phyloP scores from a whole-genome alignment of 2,329 filamentous ascomycete genomes.

The Dactylellina cionopaga region DNA sequence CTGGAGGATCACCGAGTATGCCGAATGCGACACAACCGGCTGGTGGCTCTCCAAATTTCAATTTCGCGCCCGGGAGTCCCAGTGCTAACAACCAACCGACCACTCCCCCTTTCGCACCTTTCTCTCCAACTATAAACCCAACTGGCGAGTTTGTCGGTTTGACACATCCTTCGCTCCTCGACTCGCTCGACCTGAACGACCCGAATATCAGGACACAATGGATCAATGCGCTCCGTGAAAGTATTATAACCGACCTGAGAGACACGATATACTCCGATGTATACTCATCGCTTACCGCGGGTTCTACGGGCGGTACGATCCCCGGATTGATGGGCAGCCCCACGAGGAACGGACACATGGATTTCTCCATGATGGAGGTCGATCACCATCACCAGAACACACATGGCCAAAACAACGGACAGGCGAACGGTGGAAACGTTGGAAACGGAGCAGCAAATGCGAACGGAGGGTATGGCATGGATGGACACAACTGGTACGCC shows the following conservation, averaged over 20 bases:
- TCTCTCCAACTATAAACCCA: constrained; percentile 41
- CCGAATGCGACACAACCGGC: constrained; percentile 39
- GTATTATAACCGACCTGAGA: constrained; percentile 47
- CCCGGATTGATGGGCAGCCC: constrained; percentile 38
- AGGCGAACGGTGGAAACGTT: constrained; percentile 39
- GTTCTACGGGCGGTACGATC: constrained; percentile 23
- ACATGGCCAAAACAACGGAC: constrained; percentile 15
- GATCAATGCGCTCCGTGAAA: constrained; percentile 55
- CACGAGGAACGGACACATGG: constrained; percentile 35
- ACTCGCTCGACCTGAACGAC: constrained; percentile 55
- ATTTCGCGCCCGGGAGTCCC: constrained; percentile 39
- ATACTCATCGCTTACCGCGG: constrained; percentile 35
- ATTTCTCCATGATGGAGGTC: constrained; percentile 51
- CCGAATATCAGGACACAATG: constrained; percentile 52
- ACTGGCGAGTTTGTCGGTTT: constrained; percentile 48
- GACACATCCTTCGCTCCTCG: constrained; percentile 53
- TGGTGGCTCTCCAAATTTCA: constrained; percentile 47
- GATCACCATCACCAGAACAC: constrained; percentile 31
- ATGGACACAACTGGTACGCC: constrained; percentile 37
- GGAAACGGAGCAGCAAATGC: background rate
- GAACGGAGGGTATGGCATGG: constrained; percentile 46
- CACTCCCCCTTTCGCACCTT: constrained; percentile 45
- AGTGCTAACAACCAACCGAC: constrained; percentile 41
- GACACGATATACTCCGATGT: constrained; percentile 39
- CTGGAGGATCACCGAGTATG: constrained; percentile 36